These are phyloP conservation scores for Cunninghamia lanceolata DNA, from an alignment of 75 land plant genomes.

Conservation along the genomic window DNA sequence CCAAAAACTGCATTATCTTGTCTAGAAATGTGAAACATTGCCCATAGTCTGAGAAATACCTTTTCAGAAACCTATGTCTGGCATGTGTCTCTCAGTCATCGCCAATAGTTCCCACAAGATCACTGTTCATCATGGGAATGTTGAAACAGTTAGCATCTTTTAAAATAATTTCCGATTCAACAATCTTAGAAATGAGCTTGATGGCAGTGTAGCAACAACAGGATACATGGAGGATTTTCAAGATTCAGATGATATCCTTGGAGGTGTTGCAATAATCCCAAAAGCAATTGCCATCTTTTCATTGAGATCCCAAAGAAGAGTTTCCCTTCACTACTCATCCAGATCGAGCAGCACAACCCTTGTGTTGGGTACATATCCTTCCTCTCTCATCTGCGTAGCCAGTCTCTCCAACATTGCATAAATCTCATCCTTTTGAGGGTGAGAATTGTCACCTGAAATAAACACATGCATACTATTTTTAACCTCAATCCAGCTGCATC, in stretches of 20 bases:
- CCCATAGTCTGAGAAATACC: background rate
- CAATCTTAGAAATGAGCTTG: background rate
- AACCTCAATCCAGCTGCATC: constrained; percentile 5
- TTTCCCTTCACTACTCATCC: background rate
- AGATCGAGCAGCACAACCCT: background rate
- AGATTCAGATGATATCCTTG: background rate
- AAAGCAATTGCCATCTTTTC: background rate
- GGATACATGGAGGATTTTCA: background rate
- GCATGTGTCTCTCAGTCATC: background rate
- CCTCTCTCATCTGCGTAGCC: background rate
- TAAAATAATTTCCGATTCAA: background rate
- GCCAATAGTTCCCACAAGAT: background rate
- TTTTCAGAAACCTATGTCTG: background rate
- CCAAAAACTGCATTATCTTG: background rate
- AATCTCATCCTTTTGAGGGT: background rate
- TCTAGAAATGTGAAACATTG: background rate
- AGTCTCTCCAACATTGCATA: constrained; percentile 4
- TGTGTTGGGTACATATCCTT: background rate
- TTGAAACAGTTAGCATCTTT: background rate
- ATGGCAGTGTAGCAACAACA: background rate
- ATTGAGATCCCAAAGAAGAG: background rate
- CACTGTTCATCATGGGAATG: background rate
- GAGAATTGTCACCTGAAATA: constrained; percentile 1
- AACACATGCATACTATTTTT: constrained; percentile 12
- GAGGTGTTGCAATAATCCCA: background rate